Evolutionary conservation across 1,139 yeast genomes (phyloP), one percentile per base, ranked within the genome.

Genomic region (Zygosaccharomyces pseudobailii): DNA sequence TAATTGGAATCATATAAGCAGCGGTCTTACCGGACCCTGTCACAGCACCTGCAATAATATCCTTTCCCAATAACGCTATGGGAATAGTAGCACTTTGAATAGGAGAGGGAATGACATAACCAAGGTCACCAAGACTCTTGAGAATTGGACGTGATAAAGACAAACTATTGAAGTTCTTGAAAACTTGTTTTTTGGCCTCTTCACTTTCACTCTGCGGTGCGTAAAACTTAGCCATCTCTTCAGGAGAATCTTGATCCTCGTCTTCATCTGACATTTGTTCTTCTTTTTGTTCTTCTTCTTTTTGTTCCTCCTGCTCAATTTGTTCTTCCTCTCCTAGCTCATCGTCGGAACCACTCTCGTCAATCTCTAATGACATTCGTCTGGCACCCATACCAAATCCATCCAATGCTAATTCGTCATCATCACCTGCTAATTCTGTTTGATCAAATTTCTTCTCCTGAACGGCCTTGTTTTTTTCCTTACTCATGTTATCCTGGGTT

Each of bases 1-100:
- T 80, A 35, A 92, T 87, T 13, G 98, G 99, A 48, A 92, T 86
- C 84, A 92, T 82, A 63, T 88, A 92, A 2, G 98, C 98, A 5
- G 97, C 98, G 19, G 99, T 94, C 67, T 92, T 92, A 79, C 99
- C 99, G 31, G 97, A 89, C 72, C 99, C 99, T 3, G 99, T 92
- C 24, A 87, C 96, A 32, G 98, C 98, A 72, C 97, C 97, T n/a
- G 98, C 99, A 57, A 92, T 96, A 46, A 92, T 80, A 67, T 88
- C 96, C 63, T 87, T 90, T 58, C 98, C 98, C 55, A 87, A 69
- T 38, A 92, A 74, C 0, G 97, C 96, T 47, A 90, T 82, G 6
- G 99, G 98, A 54, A 92, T 89, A 10, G 95, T 81, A 2, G 96
- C 88, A 48, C 92, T 76, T 71, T 92, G 98, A 71, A 94, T 87